Conservation (phyloP, 371 early-diverging fungal genomes). For the Mucor piriformis region DNA sequence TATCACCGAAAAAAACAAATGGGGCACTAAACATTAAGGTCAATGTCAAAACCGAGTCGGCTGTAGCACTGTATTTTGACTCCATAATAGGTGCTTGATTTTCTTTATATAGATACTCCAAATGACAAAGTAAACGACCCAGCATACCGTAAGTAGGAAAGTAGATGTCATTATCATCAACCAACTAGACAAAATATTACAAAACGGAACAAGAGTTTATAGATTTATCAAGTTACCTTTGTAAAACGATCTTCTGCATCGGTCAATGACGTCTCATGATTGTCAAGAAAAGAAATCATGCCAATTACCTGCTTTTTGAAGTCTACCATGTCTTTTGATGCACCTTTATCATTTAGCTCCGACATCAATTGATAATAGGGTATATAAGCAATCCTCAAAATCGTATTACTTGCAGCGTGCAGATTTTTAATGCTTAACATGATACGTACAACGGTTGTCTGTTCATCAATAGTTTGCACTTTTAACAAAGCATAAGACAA, state of each 20-base stretch:
- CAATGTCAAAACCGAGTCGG: not conserved
- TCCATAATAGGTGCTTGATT: not conserved
- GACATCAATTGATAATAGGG: constrained; percentile 60
- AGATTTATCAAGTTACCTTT: not conserved
- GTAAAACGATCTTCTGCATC: not conserved
- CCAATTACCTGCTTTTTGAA: not conserved
- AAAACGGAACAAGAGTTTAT: not conserved
- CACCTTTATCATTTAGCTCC: constrained; percentile 30
- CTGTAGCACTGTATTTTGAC: not conserved
- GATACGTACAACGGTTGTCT: constrained; percentile 34
- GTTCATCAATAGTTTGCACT: constrained; percentile 55
- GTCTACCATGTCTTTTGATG: not conserved
- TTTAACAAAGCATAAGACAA: constrained; percentile 47
- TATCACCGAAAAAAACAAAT: constrained; percentile 2
- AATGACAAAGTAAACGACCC: constrained; percentile 7
- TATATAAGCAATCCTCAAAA: constrained; percentile 49
- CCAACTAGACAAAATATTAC: not conserved
- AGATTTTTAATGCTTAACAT: constrained; percentile 22
- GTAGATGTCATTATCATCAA: not conserved
- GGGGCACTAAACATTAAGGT: constrained; percentile 14
- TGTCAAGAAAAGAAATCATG: constrained; percentile 5
- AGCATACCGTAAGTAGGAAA: constrained; percentile 5
- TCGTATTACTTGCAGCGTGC: not conserved
- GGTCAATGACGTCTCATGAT: not conserved
- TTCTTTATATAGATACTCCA: not conserved